Evolutionary conservation across 257 asterid genomes (phyloP), one percentile per base, ranked within the genome.

Genomic region (Solanum ossicruentum): DNA sequence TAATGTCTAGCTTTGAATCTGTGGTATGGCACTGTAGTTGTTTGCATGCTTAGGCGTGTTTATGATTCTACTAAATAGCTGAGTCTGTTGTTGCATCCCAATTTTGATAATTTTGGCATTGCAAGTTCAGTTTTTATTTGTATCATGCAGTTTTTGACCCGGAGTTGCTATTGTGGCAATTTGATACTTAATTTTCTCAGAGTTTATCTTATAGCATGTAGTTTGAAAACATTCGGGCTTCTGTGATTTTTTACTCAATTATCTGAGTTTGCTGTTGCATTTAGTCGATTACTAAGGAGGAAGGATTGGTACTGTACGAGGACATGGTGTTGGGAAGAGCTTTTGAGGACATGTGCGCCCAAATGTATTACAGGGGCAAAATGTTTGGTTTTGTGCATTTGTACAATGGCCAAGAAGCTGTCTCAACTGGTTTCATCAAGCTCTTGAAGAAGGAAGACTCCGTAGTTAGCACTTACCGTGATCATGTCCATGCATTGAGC

Each of bases 281-380:
- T n/a, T 88, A 95, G 96, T 85, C 93, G 87, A 89, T 97, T 84
- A 92, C 98, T 3, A 97, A 92, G 84, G 97, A 95, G 90, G 98
- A 97, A 92, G 98, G 96, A 23, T 84, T 97, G 85, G 95, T 28
- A 39, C 78, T 97, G 89, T 97, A 92, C 11, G 98, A 97, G 91
- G 99, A 97, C 90, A 94, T 97, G 98, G 75, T 90, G 51, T 84
- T 97, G 81, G 98, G 99, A 80, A 90, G 99, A 89, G 54, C 93
- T 45, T 97, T 97, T 12, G 99, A 97, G 93, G 98, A 97, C 84
- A 97, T 95, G 98, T 95, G 98, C 87, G 99, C 99, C 73, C 98
- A 97, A 90, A 97, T 95, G 99, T 97, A 97, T 88, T 97, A 95
- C 91, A 88, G 98, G 80, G 99, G 98, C 65, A 97, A 97, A 88